Conservation (phyloP, 2,329 filamentous ascomycete species). For the Clonostachys sp. region DNA sequence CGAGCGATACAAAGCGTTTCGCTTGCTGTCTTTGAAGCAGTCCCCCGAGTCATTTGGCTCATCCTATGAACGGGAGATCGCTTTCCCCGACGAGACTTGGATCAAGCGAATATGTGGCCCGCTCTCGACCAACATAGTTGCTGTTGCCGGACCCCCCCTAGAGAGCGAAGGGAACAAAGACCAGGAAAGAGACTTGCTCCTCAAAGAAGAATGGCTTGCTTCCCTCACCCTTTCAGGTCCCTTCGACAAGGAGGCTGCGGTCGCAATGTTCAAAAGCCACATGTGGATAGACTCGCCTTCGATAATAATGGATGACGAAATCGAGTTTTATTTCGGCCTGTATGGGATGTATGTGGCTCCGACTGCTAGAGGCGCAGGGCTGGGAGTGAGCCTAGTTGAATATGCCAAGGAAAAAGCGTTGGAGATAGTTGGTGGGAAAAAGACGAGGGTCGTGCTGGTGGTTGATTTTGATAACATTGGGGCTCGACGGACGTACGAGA, state of each 20-base stretch:
- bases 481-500: neutral
- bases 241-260: neutral
- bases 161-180: neutral
- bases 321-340: neutral
- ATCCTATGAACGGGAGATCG: neutral
- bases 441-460: neutral
- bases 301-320: neutral
- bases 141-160: neutral
- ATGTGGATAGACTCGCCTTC: no score
- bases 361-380: neutral
- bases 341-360: neutral
- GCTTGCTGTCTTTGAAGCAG: neutral
- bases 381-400: neutral
- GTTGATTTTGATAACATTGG: neutral
- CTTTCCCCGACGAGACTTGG: neutral
- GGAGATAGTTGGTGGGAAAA: neutral
- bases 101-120: neutral
- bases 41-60: neutral
- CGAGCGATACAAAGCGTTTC: neutral
- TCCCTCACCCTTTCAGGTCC: neutral
- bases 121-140: neutral
- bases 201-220: neutral
- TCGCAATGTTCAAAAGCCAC: neutral
- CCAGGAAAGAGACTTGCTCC: neutral
- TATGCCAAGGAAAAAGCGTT: neutral